Base-by-base conservation (phyloP, 2,329 filamentous ascomycete species). In the Phialophora expanda region DNA sequence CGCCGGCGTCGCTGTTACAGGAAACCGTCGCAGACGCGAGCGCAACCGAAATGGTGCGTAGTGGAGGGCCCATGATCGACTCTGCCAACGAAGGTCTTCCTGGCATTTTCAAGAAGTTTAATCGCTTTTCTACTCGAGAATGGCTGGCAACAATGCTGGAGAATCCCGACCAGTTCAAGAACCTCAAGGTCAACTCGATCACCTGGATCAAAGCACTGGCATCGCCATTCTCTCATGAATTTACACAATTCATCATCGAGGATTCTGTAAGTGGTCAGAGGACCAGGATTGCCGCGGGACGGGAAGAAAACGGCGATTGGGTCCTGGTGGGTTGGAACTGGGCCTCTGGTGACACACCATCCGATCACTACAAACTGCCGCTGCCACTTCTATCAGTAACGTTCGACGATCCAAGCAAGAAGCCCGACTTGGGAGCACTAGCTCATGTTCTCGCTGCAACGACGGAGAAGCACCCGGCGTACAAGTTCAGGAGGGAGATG, bases 151-250 rank as follows among this genome's bases (percentile, higher is more conserved):
- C 32, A 17, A 11, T 66, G 3, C 56, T 56, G 17, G 32, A 63
- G 14, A n/a, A 62, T 12, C 28, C 51, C 2, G 30, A 60, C 17
- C 7, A 54, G 38, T 60, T 48, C 61, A 46, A 53, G 50, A 28
- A 64, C 38, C 65, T 54, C 20, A 61, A 64, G 24, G 55, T 72
- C 51, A 58, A 38, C 20, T 68, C 69, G n/a, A 64, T 72, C 41
- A 70, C 65, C 20, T 72, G 70, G 70, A 65, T 70, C 51, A 70
- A 70, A 51, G 70, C 69, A 11, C 65, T 72, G 6, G 69, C 68
- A 5, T 72, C 69, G 7, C 70, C 67, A 12, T 69, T 72, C 41
- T 70, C 68, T 17, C 70, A 70, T 24, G 70, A 72, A 58, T 70
- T 68, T 44, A 61, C 70, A 22, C 70, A 70, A 55, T 70, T 70